phyloP scores from a whole-genome alignment of 371 early-diverging fungal genomes.

The Cokeromyces recurvatus region DNA sequence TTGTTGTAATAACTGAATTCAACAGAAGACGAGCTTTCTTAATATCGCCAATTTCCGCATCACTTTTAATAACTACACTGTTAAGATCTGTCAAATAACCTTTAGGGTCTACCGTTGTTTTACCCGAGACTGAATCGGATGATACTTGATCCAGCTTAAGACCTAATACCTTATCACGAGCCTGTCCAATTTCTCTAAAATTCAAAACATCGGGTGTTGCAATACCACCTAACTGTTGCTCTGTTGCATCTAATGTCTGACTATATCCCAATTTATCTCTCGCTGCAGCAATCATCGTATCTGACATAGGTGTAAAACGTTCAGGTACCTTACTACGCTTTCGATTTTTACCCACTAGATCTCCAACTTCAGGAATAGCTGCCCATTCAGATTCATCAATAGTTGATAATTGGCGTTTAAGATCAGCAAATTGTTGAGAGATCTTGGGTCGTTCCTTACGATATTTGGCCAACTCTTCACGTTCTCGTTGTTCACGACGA shows the following conservation, averaged over 20 bases:
- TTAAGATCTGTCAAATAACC: constrained; percentile 93
- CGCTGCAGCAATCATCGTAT: constrained; percentile 72
- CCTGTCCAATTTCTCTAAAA: constrained; percentile 91
- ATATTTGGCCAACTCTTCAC: constrained; percentile 50
- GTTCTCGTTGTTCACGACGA: constrained; percentile 65
- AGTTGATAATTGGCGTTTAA: constrained; percentile 76
- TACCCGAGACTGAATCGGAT: constrained; percentile 69
- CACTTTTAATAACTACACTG: constrained; percentile 76
- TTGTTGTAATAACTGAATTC: constrained; percentile 85
- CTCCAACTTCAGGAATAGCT: constrained; percentile 88
- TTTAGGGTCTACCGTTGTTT: constrained; percentile 86
- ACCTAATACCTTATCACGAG: constrained; percentile 86
- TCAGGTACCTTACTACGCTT: constrained; percentile 64
- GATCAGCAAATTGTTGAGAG: constrained; percentile 87
- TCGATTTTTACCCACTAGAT: constrained; percentile 79
- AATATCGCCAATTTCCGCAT: constrained; percentile 92
- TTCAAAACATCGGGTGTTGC: constrained; percentile 61
- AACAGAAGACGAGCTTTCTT: constrained; percentile 88
- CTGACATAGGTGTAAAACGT: constrained; percentile 81
- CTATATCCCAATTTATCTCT: constrained; percentile 47
- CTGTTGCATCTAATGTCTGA: constrained; percentile 50
- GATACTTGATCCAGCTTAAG: constrained; percentile 83
- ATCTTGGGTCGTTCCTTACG: constrained; percentile 65
- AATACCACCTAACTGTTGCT: constrained; percentile 49
- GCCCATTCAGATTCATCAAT: constrained; percentile 90